Conservation (phyloP, 129 eudicot species). For the Flaveria ramosissima region DNA sequence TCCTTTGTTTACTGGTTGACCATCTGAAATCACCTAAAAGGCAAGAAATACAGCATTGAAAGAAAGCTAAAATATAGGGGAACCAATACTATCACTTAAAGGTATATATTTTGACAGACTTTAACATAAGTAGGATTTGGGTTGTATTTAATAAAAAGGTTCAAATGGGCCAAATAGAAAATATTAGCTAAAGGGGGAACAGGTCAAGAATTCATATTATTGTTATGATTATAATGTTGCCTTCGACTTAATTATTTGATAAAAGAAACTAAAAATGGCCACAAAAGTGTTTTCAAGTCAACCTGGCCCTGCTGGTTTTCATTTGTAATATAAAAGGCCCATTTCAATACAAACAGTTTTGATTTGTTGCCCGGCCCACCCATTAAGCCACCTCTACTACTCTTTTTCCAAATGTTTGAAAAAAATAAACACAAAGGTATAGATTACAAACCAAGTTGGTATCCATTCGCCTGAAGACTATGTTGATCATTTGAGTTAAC, state of each 20-base stretch:
- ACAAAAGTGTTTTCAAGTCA: not conserved
- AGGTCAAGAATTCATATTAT: not conserved
- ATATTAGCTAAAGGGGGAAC: no score
- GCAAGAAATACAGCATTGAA: slow-evolving; percentile 26
- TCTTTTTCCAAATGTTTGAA: slow-evolving; percentile 1
- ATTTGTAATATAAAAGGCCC: not conserved
- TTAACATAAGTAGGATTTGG: not conserved
- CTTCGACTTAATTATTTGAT: not conserved
- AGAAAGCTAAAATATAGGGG: slow-evolving; percentile 22
- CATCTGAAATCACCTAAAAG: slow-evolving; percentile 53
- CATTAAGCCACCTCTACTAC: not conserved
- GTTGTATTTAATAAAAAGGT: not conserved
- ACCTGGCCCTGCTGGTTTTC: not conserved
- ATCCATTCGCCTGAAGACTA: slow-evolving; percentile 84
- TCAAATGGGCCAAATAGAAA: not conserved
- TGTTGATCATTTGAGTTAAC: slow-evolving; percentile 95
- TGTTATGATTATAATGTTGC: not conserved
- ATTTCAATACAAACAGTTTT: not conserved
- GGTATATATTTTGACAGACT: not conserved
- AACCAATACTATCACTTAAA: not conserved
- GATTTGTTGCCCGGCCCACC: not conserved
- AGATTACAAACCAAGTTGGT: slow-evolving; percentile 58
- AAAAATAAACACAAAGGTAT: not conserved
- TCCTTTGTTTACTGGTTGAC: slow-evolving; percentile 35
- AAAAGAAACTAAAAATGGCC: not conserved